A percentile compares a stretch with the other conserved stretches of the same genome.
These are phyloP conservation scores for Fagopyrum tataricum DNA, from an alignment of 148 eudicot genomes.

Conservation along the genomic window DNA sequence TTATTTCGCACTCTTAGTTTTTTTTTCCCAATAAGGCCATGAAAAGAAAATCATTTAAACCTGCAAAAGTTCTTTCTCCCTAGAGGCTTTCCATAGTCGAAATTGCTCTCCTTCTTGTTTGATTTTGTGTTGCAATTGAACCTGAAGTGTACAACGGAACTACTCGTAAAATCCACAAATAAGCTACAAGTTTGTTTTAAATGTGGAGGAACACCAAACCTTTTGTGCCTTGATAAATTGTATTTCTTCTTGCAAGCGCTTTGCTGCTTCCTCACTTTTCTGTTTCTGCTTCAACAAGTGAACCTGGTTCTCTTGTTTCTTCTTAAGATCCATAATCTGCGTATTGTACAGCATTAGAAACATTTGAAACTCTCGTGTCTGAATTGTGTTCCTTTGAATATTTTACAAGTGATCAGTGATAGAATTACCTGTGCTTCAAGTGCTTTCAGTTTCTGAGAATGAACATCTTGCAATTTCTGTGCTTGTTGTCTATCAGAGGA, in stretches of 20 bases:
- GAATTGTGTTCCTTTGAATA: neutral
- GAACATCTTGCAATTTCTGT: constrained; percentile 77
- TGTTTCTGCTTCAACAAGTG: constrained; percentile 94
- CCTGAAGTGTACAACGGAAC: constrained; percentile 35
- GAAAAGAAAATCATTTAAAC: constrained; percentile 21
- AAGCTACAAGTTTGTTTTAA: neutral
- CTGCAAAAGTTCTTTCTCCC: constrained; percentile 97
- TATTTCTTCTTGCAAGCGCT: constrained; percentile 88
- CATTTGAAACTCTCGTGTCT: neutral
- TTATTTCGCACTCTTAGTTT: neutral
- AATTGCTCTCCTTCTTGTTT: constrained; percentile 99
- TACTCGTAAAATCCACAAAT: constrained; percentile 7
- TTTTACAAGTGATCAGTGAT: neutral
- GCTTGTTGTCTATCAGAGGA: constrained; percentile 86
- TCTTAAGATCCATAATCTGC: constrained; percentile 91
- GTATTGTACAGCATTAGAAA: constrained; percentile 3
- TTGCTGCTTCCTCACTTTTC: constrained; percentile 97
- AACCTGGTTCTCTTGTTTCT: constrained; percentile 98
- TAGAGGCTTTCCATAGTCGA: constrained; percentile 95
- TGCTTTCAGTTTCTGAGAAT: constrained; percentile 78
- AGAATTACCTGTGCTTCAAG: constrained; percentile 83
- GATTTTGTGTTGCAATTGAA: constrained; percentile 93
- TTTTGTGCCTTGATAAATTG: constrained; percentile 93
- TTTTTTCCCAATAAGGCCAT: neutral
- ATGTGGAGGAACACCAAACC: constrained; percentile 34